A percentile compares a stretch with the other conserved stretches of the same genome.
Evolutionary conservation across 768 basidiomycete species (phyloP).

Genomic region (Inosperma sp.): DNA sequence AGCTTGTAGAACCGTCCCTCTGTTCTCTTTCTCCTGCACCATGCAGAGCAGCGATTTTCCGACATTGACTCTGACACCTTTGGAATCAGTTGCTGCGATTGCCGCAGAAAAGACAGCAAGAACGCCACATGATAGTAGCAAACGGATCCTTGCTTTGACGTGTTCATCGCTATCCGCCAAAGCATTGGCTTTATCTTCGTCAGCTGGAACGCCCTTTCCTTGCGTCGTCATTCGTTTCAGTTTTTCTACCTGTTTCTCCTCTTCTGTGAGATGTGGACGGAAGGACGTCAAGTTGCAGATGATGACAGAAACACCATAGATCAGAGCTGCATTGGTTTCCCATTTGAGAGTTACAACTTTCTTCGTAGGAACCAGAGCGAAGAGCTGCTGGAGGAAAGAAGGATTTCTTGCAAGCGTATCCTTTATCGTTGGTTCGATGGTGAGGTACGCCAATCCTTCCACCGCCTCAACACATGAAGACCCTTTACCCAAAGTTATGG

Average conservation of each 20-base stretch:
- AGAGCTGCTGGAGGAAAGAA: constrained; percentile 52
- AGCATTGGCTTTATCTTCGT: constrained; percentile 28
- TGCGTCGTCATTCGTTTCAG: constrained; percentile 69
- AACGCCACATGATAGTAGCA: constrained; percentile 57
- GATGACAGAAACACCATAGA: constrained; percentile 77
- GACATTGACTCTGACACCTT: constrained; percentile 51
- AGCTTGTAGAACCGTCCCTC: constrained; percentile 70
- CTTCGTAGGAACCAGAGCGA: constrained; percentile 51
- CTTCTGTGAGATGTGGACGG: constrained; percentile 66
- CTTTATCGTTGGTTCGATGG: constrained; percentile 56
- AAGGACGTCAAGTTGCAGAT: constrained; percentile 71
- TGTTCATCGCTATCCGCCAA: constrained; percentile 59
- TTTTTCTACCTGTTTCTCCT: constrained; percentile 79
- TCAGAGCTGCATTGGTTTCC: constrained; percentile 45
- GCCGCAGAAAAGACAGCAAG: constrained; percentile 58
- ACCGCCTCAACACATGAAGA: constrained; percentile 58
- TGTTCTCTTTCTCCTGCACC: constrained; percentile 70
- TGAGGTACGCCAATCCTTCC: constrained; percentile 85
- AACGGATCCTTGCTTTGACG: constrained; percentile 58
- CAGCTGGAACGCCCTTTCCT: constrained; percentile 26
- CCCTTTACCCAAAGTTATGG: constrained; percentile 42
- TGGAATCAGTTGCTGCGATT: constrained; percentile 56
- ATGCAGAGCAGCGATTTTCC: constrained; percentile 66
- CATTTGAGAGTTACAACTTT: constrained; percentile 28
- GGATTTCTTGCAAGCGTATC: constrained; percentile 53